phyloP scores from a whole-genome alignment of 768 basidiomycete species.

The Phylloporus rhodoxanthus region DNA sequence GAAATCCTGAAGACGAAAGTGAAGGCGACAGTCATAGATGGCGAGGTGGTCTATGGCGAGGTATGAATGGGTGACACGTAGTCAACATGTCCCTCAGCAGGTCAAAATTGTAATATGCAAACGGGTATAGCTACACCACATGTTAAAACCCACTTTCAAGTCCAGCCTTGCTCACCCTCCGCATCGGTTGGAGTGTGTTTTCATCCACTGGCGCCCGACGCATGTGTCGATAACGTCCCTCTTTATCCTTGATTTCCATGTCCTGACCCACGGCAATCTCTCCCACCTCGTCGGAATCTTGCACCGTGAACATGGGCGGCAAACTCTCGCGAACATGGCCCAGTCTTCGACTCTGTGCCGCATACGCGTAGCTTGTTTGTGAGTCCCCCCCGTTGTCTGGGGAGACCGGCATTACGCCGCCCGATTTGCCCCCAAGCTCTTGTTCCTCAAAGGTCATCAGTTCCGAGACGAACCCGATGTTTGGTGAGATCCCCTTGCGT shows the following conservation, averaged over 20 bases:
- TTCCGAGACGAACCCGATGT: conserved; percentile 96
- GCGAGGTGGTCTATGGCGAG: conserved; percentile 56
- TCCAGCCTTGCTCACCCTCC: conserved; percentile 90
- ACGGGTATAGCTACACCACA: conserved; percentile 14
- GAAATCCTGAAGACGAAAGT: conserved; percentile 68
- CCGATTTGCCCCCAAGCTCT: conserved; percentile 63
- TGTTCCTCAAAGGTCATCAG: conserved; percentile 94
- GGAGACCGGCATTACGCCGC: conserved; percentile 18
- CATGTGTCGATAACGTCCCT: conserved; percentile 82
- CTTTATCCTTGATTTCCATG: conserved; percentile 81
- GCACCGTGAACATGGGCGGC: conserved; percentile 27
- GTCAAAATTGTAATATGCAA: conserved; percentile 6
- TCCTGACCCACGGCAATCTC: conserved; percentile 61
- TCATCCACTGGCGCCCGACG: conserved; percentile 84
- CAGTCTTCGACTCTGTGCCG: conserved; percentile 46
- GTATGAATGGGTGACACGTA: conserved; percentile 13
- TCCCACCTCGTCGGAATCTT: conserved; percentile 25
- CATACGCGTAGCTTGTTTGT: conserved; percentile 37
- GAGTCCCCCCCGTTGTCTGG: conserved; percentile 22
- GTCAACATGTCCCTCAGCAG: background rate
- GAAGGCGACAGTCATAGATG: conserved; percentile 70
- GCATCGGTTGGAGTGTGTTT: conserved; percentile 80
- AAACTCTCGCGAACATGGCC: conserved; percentile 72
- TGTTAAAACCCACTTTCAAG: conserved; percentile 58
- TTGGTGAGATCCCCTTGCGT: conserved; percentile 91